These are phyloP conservation scores for Metschnikowia rubicola DNA, from an alignment of 805 yeast genomes.

Conservation along the genomic window DNA sequence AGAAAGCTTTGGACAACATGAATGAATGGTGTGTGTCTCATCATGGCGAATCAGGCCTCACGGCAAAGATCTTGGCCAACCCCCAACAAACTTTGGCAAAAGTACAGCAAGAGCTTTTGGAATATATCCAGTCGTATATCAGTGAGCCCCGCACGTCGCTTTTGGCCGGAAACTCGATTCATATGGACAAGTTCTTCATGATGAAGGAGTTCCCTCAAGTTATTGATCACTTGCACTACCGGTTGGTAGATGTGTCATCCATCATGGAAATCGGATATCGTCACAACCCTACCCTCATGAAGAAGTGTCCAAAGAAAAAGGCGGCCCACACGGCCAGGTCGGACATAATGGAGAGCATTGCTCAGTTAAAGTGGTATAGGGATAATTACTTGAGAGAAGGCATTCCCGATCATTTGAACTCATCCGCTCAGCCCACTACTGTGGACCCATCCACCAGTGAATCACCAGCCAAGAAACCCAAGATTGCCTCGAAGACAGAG, in stretches of 20 bases:
- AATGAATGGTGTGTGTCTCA: constrained; percentile 83
- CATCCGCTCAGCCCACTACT: background rate
- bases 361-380: constrained; percentile 73
- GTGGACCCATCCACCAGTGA: background rate
- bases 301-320: constrained; percentile 57
- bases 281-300: constrained; percentile 64
- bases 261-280: constrained; percentile 77
- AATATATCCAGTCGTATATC: constrained; percentile 55
- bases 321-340: constrained; percentile 80
- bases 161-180: constrained; percentile 88
- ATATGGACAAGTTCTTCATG: constrained; percentile 86
- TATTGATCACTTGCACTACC: constrained; percentile 57
- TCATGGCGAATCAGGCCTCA: constrained; percentile 75
- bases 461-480: constrained; percentile 1
- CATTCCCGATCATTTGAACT: constrained; percentile 7
- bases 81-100: constrained; percentile 47
- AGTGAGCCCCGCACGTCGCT: constrained; percentile 57
- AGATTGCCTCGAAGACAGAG: background rate
- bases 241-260: constrained; percentile 88
- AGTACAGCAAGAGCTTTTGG: constrained; percentile 65
- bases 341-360: constrained; percentile 87
- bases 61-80: constrained; percentile 61
- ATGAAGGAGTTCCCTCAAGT: constrained; percentile 77
- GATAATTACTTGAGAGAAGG: constrained; percentile 53
- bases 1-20: constrained; percentile 65